phyloP scores from a whole-genome alignment of 2,329 filamentous ascomycete species.

The Pseudogymnoascus sp. region DNA sequence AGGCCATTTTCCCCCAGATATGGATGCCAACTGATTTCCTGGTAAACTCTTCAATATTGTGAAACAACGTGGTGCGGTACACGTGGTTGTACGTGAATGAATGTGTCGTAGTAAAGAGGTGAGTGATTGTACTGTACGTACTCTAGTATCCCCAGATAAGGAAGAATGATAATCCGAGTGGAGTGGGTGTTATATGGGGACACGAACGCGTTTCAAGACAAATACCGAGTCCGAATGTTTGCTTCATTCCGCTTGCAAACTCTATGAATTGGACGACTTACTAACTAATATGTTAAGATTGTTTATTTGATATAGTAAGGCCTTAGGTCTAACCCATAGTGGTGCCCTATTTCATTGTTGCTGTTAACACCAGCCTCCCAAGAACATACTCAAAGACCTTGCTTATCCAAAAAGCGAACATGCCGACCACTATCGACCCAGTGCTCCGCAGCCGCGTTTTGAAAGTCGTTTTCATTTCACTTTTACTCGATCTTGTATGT shows the following conservation, averaged over 20 bases:
- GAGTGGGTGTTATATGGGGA: background rate
- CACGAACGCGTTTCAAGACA: conserved; percentile 1
- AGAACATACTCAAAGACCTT: background rate
- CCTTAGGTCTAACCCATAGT: background rate
- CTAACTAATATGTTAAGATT: conserved; percentile 6
- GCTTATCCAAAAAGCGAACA: conserved; percentile 13
- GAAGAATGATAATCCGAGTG: conserved; percentile 2
- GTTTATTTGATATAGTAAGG: background rate
- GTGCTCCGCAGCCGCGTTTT: conserved; percentile 70
- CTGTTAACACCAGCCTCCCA: background rate
- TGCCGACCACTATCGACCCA: conserved; percentile 39
- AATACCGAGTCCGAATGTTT: background rate
- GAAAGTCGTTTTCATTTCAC: conserved; percentile 78
- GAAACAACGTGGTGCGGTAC: background rate
- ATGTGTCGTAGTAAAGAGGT: background rate
- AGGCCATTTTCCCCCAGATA: background rate
- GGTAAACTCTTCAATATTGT: background rate
- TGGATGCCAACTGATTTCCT: background rate
- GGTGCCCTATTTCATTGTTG: background rate
- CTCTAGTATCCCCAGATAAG: background rate
- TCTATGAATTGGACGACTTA: background rate
- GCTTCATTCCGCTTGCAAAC: background rate
- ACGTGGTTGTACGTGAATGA: background rate
- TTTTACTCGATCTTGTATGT: conserved; percentile 80
- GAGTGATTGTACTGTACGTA: background rate